Base-by-base conservation (phyloP, 2,329 filamentous ascomycete species). In the Stemphylium lycopersici region DNA sequence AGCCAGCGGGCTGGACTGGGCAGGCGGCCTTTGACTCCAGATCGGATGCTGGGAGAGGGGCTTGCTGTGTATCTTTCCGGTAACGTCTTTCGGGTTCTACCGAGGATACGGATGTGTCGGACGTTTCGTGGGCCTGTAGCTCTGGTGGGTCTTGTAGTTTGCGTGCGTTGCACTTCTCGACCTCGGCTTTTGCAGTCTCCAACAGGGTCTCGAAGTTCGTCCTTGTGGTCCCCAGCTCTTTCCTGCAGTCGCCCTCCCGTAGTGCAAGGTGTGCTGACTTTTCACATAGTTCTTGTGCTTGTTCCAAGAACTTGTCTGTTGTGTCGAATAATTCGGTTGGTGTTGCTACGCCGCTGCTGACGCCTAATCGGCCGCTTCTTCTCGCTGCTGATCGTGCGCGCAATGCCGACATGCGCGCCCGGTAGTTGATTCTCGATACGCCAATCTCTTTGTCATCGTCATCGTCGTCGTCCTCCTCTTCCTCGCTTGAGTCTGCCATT, bases 211-310 rank as follows among this genome's bases (percentile, higher is more conserved):
- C 76, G 38, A 96, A 83, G 13, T 86, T 84, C 52, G 81, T 79
- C 67, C 87, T 84, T 48, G 93, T 88, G 41, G 86, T 87, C 22
- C 81, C 80, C 34, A 96, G 83, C 73, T 96, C 91, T 15, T 85
- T 83, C n/a, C 80, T 83, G 75, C 93, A 96, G 67, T 95, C 89
- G 10, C 92, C 93, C 48, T 92, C 89, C 20, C 93, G 86, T n/a
- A 97, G 80, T 57, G 95, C 91, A 68, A 96, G 90, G 69, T 96
- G 92, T 0, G 93, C 93, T 2, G 90, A 93, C 48, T 87, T 87
- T 77, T 97, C 93, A 71, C 90, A 96, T 65, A 92, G 84, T 51
- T 83, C 83, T 72, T 96, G 91, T 4, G 91, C 89, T 59, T 85
- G 84, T 70, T 96, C 92, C 22, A 97, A 80, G 0, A 85, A 84